phyloP scores from a whole-genome alignment of 495 filamentous ascomycete species.

The Podospora fimiseda region DNA sequence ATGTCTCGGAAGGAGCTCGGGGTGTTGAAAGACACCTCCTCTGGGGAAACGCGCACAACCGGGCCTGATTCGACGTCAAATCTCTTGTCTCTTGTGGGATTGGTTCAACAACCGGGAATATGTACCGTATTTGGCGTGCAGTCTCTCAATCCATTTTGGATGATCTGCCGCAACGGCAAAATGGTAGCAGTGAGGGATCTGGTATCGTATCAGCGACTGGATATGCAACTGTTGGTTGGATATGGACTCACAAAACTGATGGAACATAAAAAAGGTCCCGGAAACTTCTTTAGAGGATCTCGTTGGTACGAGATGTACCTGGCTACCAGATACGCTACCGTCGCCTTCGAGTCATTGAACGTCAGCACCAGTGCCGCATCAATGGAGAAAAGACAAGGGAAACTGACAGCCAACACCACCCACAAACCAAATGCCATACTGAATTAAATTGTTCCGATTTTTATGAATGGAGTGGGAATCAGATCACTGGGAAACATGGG shows the following conservation, averaged over 20 bases:
- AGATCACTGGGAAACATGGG: too few relatives aligned
- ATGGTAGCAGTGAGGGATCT: conserved; percentile 11
- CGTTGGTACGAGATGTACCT: conserved; percentile 3
- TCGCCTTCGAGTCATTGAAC: conserved; percentile 1
- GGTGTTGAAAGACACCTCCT: conserved; percentile 39
- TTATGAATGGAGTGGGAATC: too few relatives aligned
- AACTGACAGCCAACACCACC: too few relatives aligned
- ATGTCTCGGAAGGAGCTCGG: conserved; percentile 41
- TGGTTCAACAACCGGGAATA: neutral
- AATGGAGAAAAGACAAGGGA: too few relatives aligned
- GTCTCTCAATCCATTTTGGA: conserved; percentile 6
- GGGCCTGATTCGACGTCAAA: conserved; percentile 15
- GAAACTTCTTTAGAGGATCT: conserved; percentile 8
- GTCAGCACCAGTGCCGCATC: too few relatives aligned
- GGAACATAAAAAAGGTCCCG: conserved; percentile 7
- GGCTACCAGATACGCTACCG: neutral
- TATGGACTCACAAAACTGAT: conserved; percentile 4
- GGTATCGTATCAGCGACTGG: neutral
- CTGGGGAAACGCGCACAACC: conserved; percentile 39
- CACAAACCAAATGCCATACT: too few relatives aligned
- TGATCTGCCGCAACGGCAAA: conserved; percentile 7
- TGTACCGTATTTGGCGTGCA: conserved; percentile 25
- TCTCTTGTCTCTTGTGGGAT: neutral
- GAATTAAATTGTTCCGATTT: too few relatives aligned
- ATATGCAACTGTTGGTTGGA: neutral